A percentile compares a stretch with the other conserved stretches of the same genome.
These are phyloP conservation scores for Candida broadrunensis DNA, from an alignment of 805 yeast species.

Conservation along the genomic window DNA sequence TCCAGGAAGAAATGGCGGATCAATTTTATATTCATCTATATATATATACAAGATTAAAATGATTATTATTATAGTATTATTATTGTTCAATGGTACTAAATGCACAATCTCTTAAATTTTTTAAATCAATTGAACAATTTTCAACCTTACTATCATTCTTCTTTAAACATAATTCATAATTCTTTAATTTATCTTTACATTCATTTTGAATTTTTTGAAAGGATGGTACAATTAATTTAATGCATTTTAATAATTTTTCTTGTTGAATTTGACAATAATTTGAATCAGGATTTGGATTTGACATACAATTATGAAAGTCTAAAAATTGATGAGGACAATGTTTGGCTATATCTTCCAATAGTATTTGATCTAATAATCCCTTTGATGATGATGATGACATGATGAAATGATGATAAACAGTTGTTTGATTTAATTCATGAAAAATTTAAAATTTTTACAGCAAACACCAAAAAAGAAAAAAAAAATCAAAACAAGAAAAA, in stretches of 20 bases:
- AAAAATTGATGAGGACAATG: constrained; percentile 73
- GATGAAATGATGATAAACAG: too few species aligned
- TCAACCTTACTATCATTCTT: constrained; percentile 41
- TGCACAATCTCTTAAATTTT: constrained; percentile 65
- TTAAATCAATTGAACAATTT: constrained; percentile 53
- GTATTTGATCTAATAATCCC: constrained; percentile 58
- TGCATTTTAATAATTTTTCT: constrained; percentile 57
- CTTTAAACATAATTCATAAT: constrained; percentile 64
- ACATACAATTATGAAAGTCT: constrained; percentile 70
- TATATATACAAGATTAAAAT: too few species aligned
- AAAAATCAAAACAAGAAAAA: too few species aligned
- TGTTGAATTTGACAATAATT: constrained; percentile 56
- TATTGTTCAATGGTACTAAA: constrained; percentile 17
- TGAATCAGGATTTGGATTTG: constrained; percentile 51
- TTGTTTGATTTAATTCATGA: too few species aligned
- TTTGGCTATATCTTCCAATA: constrained; percentile 75
- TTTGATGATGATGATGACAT: too few species aligned
- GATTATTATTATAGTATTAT: too few species aligned
- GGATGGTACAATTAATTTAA: constrained; percentile 62
- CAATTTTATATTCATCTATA: too few species aligned
- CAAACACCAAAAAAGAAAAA: too few species aligned
- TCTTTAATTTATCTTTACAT: constrained; percentile 56
- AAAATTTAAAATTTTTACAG: too few species aligned
- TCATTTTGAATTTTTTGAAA: constrained; percentile 64
- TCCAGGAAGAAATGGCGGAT: too few species aligned